Evolutionary conservation across 441 rosid species (phyloP), one percentile per base, ranked within the genome.

Genomic region (Syzygium malaccense): DNA sequence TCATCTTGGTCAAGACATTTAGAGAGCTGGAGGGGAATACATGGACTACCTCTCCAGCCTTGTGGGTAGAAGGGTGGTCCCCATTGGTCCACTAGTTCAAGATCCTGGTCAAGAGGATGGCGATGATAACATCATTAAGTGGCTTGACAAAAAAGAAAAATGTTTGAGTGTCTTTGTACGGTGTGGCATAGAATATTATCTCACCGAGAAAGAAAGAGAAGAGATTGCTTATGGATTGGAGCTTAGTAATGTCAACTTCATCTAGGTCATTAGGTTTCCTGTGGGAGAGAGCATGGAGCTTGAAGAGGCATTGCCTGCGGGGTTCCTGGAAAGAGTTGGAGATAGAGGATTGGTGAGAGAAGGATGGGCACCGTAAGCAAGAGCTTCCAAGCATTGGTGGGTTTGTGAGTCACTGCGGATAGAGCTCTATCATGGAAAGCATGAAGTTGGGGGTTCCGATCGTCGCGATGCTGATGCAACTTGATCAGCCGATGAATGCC

Each of bases 391-490:
- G 89, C 80, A 80, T 85, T 2, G 87, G 89, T 3, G 87, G 89
- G 83, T 88, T 88, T 18, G 66, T 62, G 89, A 88, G 87, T 56
- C 89, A 88, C 33, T 88, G 87, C 8, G 87, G 89, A 51, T 88
- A 87, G 84, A 85, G 60, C 64, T 85, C 89, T 49, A 49, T 88
- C 58, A 85, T 85, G 87, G 89, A 88, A 86, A 88, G 89, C 86
- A 85, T 88, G 84, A 88, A 60, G 62, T 37, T 41, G 14, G 89
- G 84, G 83, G 87, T 85, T 14, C 89, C 85, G n/a, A 88, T 88
- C 84, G 32, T 88, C 9, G 89, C 87, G 28, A 7, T 88, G 85
- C 87, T 66, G 5, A 62, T 88, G 89, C 89, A 88, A n/a, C 75
- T 85, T 19, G 66, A 88, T 79, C 87, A 88, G 86, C 87, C 85